These are phyloP conservation scores for Neurospora sp. DNA, from an alignment of 495 filamentous ascomycete species.

Conservation along the genomic window DNA sequence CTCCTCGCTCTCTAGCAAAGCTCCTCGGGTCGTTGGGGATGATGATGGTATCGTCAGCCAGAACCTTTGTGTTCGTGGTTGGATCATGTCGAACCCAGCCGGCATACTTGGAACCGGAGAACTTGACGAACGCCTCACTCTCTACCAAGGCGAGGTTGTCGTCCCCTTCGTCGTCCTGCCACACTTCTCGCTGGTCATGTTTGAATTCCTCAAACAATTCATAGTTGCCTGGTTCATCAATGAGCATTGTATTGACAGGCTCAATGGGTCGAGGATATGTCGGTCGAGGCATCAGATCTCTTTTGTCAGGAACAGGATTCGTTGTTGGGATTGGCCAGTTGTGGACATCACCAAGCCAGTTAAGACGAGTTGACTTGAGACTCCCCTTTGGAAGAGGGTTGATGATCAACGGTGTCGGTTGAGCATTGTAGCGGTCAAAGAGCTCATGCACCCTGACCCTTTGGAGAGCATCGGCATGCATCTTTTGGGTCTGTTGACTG, in stretches of 20 bases:
- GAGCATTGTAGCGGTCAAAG: slow-evolving; percentile 17
- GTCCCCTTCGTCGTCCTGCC: neutral
- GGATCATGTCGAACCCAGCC: slow-evolving; percentile 3
- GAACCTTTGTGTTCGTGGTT: neutral
- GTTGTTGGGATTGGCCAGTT: slow-evolving; percentile 8
- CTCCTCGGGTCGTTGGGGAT: neutral
- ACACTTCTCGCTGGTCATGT: neutral
- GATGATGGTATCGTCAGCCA: slow-evolving; percentile 7
- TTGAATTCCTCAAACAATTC: neutral
- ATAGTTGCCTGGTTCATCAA: neutral
- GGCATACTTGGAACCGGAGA: neutral
- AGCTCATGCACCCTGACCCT: slow-evolving; percentile 16
- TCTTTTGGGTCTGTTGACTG: slow-evolving; percentile 1
- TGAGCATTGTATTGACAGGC: slow-evolving; percentile 9
- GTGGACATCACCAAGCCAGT: slow-evolving; percentile 6
- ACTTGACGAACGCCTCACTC: slow-evolving; percentile 3
- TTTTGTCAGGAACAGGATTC: neutral
- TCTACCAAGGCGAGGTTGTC: slow-evolving; percentile 9
- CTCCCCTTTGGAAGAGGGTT: slow-evolving; percentile 1
- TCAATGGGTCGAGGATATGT: neutral
- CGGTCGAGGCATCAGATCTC: slow-evolving; percentile 3
- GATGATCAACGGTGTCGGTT: slow-evolving; percentile 5
- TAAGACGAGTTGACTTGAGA: slow-evolving; percentile 12
- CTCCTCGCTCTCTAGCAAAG: slow-evolving; percentile 23
- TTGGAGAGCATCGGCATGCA: slow-evolving; percentile 14